Percentiles rank a stretch among this genome's conserved stretches.
Conservation (phyloP, 108 stramenopile species). For the Cyclostephanos tholiformis region DNA sequence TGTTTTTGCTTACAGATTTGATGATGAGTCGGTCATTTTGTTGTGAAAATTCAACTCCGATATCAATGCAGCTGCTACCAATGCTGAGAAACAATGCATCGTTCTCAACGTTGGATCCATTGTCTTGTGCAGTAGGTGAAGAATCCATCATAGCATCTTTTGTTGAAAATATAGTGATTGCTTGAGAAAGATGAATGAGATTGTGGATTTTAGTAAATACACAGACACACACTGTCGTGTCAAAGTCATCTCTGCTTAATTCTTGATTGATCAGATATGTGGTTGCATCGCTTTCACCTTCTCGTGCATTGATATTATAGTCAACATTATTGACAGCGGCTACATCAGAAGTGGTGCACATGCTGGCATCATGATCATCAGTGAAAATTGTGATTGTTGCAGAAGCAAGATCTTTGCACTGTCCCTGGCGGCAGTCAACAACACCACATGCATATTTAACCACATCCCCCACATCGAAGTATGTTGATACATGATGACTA, state of each 20-base stretch:
- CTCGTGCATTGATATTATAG: too few relatives aligned
- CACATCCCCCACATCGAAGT: slow-evolving; percentile 23
- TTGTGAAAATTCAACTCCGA: slow-evolving; percentile 27
- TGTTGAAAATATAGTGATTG: slow-evolving; percentile 19
- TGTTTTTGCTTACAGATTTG: slow-evolving; percentile 3
- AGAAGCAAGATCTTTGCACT: not conserved
- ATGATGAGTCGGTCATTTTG: slow-evolving; percentile 11
- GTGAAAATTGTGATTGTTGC: not conserved
- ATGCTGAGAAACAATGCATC: not conserved
- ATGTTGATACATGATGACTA: slow-evolving; percentile 13
- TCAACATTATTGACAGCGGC: not conserved
- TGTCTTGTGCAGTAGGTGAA: too few relatives aligned
- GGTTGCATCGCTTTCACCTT: not conserved
- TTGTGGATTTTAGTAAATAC: slow-evolving; percentile 6
- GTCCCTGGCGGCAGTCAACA: slow-evolving; percentile 18
- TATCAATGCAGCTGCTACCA: not conserved
- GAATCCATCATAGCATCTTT: not conserved
- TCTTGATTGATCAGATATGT: not conserved
- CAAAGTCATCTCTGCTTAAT: not conserved
- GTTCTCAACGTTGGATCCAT: too few relatives aligned
- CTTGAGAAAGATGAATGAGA: slow-evolving; percentile 14
- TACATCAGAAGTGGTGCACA: not conserved
- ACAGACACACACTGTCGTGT: slow-evolving; percentile 18
- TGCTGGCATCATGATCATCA: not conserved
- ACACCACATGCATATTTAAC: slow-evolving; percentile 23